Conservation (phyloP, 1,284 basidiomycete species). For the Agroathelia rolfsii region DNA sequence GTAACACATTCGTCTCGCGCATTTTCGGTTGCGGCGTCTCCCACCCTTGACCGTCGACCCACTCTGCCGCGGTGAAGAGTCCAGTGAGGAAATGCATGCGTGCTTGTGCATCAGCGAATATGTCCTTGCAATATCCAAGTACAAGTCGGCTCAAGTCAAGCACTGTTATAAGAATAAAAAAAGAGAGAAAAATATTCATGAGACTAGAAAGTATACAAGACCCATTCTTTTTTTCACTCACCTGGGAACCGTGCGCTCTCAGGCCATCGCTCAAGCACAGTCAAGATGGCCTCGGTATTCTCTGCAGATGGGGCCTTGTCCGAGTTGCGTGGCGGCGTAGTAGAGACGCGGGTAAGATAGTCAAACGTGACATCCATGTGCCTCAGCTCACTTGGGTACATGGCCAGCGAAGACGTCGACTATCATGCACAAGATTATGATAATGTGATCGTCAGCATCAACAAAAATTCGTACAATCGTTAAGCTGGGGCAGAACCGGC, state of each 20-base stretch:
- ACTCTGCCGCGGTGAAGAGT: conserved; percentile 64
- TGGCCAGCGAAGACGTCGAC: conserved; percentile 58
- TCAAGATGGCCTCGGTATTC: conserved; percentile 57
- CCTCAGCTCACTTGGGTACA: conserved; percentile 58
- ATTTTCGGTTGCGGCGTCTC: conserved; percentile 49
- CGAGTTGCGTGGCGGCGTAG: conserved; percentile 33
- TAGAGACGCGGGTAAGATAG: conserved; percentile 49
- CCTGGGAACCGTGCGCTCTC: conserved; percentile 74
- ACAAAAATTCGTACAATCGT: too few species aligned
- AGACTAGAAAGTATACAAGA: neutral
- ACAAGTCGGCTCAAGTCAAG: conserved; percentile 82
- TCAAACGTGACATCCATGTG: conserved; percentile 58
- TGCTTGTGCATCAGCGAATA: conserved; percentile 34
- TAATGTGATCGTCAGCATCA: conserved; percentile 4
- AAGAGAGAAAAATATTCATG: conserved; percentile 5
- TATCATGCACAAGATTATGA: conserved; percentile 24
- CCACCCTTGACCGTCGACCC: conserved; percentile 40
- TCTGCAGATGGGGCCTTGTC: conserved; percentile 23
- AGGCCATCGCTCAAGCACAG: conserved; percentile 75
- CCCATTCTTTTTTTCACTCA: conserved; percentile 31
- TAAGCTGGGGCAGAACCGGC: too few species aligned
- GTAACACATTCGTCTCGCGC: conserved; percentile 77
- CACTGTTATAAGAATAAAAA: too few species aligned
- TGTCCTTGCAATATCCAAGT: conserved; percentile 52
- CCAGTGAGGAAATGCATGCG: conserved; percentile 47